Evolutionary conservation across 805 yeast species (phyloP).

Genomic region (Candida ulmi): DNA sequence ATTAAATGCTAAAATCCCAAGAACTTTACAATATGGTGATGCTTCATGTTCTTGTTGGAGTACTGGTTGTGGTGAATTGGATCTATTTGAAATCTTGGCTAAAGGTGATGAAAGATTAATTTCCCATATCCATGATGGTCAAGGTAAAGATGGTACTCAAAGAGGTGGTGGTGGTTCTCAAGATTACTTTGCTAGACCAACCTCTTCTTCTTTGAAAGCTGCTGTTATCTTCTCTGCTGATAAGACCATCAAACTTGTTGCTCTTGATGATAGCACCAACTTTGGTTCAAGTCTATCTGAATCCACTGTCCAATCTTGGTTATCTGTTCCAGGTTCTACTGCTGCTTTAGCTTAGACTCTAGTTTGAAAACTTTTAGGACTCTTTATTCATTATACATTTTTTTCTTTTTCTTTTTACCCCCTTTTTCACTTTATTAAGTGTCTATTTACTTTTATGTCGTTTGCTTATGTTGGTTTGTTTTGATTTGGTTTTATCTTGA

Average conservation of each 20-base stretch:
- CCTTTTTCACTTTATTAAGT: too few species aligned
- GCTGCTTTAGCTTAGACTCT: conserved; percentile 23
- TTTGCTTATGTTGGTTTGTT: neutral
- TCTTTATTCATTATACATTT: neutral
- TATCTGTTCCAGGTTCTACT: conserved; percentile 43
- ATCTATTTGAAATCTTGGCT: conserved; percentile 82
- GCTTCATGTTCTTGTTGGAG: conserved; percentile 91
- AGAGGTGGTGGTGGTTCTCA: conserved; percentile 84
- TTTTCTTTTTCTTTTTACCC: too few species aligned
- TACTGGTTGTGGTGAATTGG: conserved; percentile 97
- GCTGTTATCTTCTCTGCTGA: conserved; percentile 74
- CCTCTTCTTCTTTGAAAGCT: conserved; percentile 70
- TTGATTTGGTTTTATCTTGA: neutral
- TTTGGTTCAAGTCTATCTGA: conserved; percentile 50
- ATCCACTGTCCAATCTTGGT: conserved; percentile 58
- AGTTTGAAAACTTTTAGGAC: neutral
- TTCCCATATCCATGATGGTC: conserved; percentile 80
- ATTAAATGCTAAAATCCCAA: conserved; percentile 91
- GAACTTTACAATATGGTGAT: conserved; percentile 91
- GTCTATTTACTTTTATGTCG: neutral
- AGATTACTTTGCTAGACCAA: conserved; percentile 88
- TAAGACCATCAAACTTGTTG: conserved; percentile 50
- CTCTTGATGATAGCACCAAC: conserved; percentile 47
- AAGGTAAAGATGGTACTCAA: conserved; percentile 51
- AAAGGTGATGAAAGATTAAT: conserved; percentile 72